phyloP scores from a whole-genome alignment of 1,284 basidiomycete species.

The Cerioporus squamosus region DNA sequence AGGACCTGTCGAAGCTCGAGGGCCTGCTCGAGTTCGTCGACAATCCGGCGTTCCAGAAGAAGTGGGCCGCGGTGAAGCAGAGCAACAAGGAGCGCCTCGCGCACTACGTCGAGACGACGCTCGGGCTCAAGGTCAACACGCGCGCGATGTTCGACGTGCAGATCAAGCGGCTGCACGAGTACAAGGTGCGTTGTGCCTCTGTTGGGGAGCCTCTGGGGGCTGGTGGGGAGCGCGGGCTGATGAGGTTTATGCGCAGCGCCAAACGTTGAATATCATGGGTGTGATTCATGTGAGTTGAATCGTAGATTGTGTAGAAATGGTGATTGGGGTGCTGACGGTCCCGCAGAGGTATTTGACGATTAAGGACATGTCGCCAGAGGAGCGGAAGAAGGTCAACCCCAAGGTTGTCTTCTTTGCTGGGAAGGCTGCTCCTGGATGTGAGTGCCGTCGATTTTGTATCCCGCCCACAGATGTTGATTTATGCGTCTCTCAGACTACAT shows the following conservation, averaged over 20 bases:
- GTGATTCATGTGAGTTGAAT: constrained; percentile 72
- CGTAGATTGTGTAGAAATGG: too few species aligned
- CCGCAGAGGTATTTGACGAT: constrained; percentile 79
- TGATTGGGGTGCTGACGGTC: not conserved
- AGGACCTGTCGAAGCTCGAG: constrained; percentile 74
- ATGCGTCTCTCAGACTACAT: constrained; percentile 60
- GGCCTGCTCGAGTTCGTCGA: constrained; percentile 71
- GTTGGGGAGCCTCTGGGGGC: not conserved
- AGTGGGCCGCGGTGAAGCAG: constrained; percentile 86
- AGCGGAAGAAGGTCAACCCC: constrained; percentile 81
- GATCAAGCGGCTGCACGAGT: constrained; percentile 90
- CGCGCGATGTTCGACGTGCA: constrained; percentile 91
- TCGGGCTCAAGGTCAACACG: constrained; percentile 79
- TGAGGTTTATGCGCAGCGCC: constrained; percentile 56
- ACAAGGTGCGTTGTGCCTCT: constrained; percentile 59
- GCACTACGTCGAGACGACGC: constrained; percentile 72
- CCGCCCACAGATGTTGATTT: too few species aligned
- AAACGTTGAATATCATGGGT: constrained; percentile 85
- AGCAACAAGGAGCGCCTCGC: constrained; percentile 88
- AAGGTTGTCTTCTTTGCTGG: constrained; percentile 91
- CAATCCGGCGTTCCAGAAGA: constrained; percentile 72
- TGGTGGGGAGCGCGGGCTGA: constrained; percentile 5
- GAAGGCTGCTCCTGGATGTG: constrained; percentile 84
- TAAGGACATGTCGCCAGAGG: constrained; percentile 76
- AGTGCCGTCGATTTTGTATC: constrained; percentile 26